A percentile compares a stretch with the other conserved stretches of the same genome.
Evolutionary conservation across 2,329 filamentous ascomycete genomes (phyloP).

Genomic region (Sporothrix inflata): DNA sequence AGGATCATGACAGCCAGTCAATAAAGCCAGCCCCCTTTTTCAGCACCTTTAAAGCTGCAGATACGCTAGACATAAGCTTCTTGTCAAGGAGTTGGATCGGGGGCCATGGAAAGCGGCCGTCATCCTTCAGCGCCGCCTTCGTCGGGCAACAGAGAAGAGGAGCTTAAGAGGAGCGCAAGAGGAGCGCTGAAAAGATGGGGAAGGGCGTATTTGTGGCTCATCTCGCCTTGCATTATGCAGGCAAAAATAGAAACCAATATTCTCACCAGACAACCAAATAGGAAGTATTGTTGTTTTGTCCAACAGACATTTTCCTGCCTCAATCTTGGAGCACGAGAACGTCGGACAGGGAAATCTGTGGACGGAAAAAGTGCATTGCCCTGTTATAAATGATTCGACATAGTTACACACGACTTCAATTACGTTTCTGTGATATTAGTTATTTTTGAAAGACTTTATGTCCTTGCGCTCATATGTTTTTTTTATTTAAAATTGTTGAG

Average conservation of each 20-base stretch:
- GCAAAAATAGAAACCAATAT: constrained; percentile 17
- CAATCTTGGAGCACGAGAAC: no score
- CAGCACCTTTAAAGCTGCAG: constrained; percentile 17
- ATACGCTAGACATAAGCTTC: background rate
- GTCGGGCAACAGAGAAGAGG: background rate
- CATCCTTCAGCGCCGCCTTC: background rate
- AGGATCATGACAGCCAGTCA: constrained; percentile 3
- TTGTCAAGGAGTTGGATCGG: background rate
- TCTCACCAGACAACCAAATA: background rate
- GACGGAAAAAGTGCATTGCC: background rate
- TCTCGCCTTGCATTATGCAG: background rate
- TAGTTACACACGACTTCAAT: no score
- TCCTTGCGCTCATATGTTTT: no score
- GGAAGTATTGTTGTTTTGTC: background rate
- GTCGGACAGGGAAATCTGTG: background rate
- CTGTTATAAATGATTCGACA: no score
- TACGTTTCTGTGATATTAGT: no score
- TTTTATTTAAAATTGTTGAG: no score
- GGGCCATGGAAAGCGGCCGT: background rate
- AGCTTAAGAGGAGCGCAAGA: background rate
- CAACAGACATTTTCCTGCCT: background rate
- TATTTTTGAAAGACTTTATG: no score
- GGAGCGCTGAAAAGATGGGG: background rate
- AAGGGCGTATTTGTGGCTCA: constrained; percentile 15
- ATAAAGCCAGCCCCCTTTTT: background rate